Base-by-base conservation (phyloP, 306 rosid genomes). In the Fragaria iinumae region DNA sequence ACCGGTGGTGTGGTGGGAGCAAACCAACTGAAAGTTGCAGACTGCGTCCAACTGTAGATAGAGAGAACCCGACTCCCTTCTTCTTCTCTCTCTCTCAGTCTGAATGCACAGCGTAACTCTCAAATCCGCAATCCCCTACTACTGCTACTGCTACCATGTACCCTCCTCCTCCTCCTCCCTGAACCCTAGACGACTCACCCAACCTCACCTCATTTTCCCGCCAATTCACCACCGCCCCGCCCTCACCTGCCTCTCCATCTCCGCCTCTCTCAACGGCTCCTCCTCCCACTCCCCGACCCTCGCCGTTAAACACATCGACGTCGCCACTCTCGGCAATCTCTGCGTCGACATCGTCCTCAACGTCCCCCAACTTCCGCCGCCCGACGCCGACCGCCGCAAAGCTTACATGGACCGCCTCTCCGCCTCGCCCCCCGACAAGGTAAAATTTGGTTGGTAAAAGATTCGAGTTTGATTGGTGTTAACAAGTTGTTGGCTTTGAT, bases 301-400 rank as follows among this genome's bases (percentile, higher is more conserved):
- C 6, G 65, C 72, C 41, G 69, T 77, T 18, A 95, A 92, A 81
- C 81, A 86, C 76, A 71, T 86, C 14, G 97, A 95, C 75, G 92
- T 95, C 57, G 87, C 93, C 25, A 95, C 97, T 8, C 80, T 95
- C 5, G 97, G 97, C 32, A 95, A 95, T 65, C 97, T 95, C 67
- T 95, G 99, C 67, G 89, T 95, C 3, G 99, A 95, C 56, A 87
- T 95, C 70, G 99, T 95, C 48, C 97, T 95, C 48, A 87, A 81
- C 67, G 97, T 95, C 49, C 99, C 97, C 1, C 69, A 88, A 1
- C 75, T 95, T 63, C 99, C 99, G 6, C 97, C 97, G 55, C 68
- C 89, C 11, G 77, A 88, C 0, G 67, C 73, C 9, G 74, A 77
- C 8, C 87, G 83, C 47, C 99, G 97, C 67, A 80, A 75, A 80